Evolutionary conservation across 805 yeast species (phyloP).

Genomic region (Saccharomycopsis schoenii): DNA sequence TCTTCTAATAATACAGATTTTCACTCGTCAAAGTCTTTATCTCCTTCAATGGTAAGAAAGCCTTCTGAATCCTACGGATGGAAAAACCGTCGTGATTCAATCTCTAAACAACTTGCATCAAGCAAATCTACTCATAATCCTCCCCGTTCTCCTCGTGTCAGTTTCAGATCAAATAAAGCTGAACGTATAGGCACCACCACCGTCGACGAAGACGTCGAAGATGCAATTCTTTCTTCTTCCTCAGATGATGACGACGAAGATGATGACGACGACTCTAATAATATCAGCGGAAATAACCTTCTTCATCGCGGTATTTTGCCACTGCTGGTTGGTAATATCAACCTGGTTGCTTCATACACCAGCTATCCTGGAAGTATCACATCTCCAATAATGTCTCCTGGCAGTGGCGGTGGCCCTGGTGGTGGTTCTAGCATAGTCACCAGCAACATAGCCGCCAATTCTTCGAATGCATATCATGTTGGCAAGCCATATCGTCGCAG

Average conservation of each 20-base stretch:
- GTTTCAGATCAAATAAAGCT: slow-evolving; percentile 6
- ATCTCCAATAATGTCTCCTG: neutral
- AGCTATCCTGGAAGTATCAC: neutral
- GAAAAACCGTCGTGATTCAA: slow-evolving; percentile 15
- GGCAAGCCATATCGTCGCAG: slow-evolving; percentile 1
- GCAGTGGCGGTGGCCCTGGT: neutral
- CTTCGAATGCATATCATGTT: neutral
- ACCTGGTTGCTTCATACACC: neutral
- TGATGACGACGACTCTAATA: slow-evolving; percentile 6
- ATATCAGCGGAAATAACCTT: neutral
- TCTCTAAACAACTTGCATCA: slow-evolving; percentile 2
- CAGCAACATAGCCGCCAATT: neutral
- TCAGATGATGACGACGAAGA: slow-evolving; percentile 32
- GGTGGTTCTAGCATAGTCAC: neutral
- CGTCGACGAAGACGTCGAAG: slow-evolving; percentile 30
- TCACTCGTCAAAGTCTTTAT: slow-evolving; percentile 2
- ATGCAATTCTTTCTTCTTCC: slow-evolving; percentile 26
- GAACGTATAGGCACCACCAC: neutral
- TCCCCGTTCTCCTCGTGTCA: slow-evolving; percentile 12
- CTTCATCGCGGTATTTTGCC: neutral
- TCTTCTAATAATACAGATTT: slow-evolving; percentile 18
- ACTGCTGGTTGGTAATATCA: neutral
- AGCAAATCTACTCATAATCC: slow-evolving; percentile 3
- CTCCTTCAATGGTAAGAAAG: slow-evolving; percentile 8
- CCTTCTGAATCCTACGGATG: slow-evolving; percentile 18